phyloP scores from a whole-genome alignment of 2,329 filamentous ascomycete species.

The Xylaria sp. region DNA sequence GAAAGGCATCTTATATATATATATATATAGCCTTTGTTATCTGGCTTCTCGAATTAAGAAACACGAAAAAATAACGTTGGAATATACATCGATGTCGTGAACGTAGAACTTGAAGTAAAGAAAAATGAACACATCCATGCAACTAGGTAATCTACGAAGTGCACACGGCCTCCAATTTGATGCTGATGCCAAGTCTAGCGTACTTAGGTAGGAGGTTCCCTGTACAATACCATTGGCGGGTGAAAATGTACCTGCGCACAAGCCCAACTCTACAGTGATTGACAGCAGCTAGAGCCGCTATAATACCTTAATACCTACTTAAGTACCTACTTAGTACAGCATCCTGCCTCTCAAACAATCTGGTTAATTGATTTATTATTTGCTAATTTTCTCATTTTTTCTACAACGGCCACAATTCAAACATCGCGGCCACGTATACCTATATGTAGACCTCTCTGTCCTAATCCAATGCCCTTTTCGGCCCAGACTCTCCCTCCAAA shows the following conservation, averaged over 20 bases:
- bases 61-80: neutral
- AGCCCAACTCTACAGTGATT: neutral
- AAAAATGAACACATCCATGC: neutral
- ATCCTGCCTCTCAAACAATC: neutral
- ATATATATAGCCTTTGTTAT: neutral
- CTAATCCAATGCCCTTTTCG: slow-evolving; percentile 28
- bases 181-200: neutral
- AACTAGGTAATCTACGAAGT: neutral
- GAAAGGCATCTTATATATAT: slow-evolving; percentile 76
- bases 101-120: neutral
- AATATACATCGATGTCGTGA: neutral
- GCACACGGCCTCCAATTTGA: slow-evolving; percentile 6
- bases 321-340: neutral
- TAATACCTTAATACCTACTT: too few relatives aligned
- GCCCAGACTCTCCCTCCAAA: slow-evolving; percentile 26
- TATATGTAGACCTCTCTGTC: neutral
- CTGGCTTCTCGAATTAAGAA: neutral
- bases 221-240: neutral
- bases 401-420: neutral
- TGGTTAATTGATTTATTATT: neutral
- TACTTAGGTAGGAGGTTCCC: too few relatives aligned
- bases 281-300: slow-evolving; percentile 7
- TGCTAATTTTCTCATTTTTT: neutral
- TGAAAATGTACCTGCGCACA: neutral
- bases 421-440: neutral